These are phyloP conservation scores for Protea cynaroides DNA, from an alignment of 164 flowering plant genomes.

Conservation along the genomic window DNA sequence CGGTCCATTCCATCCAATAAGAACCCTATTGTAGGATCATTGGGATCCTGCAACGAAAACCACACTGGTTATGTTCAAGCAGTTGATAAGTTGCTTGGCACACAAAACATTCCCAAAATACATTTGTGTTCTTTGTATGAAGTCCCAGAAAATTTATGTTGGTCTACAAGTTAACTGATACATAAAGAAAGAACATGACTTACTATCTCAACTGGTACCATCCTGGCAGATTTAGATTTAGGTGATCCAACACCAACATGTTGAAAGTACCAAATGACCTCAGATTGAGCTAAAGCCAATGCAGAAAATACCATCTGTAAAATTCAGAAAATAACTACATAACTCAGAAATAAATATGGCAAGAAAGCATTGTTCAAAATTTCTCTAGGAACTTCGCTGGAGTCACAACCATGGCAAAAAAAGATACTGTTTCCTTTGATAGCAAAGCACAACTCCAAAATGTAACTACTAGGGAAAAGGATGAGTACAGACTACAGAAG, in stretches of 20 bases:
- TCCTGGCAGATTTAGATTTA: conserved; percentile 66
- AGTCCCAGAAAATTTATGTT: neutral
- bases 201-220: conserved; percentile 74
- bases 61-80: conserved; percentile 2
- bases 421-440: too few species aligned
- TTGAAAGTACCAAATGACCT: conserved; percentile 92
- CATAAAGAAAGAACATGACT: conserved; percentile 17
- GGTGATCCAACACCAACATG: conserved; percentile 82
- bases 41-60: conserved; percentile 67
- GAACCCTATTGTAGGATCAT: conserved; percentile 95
- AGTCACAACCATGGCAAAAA: too few species aligned
- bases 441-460: too few species aligned
- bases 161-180: neutral
- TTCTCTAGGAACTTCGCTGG: too few species aligned
- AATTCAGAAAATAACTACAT: too few species aligned
- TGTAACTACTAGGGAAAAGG: too few species aligned
- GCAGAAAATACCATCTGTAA: conserved; percentile 99
- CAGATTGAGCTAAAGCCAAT: conserved; percentile 85
- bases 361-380: too few species aligned
- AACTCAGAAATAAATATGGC: too few species aligned
- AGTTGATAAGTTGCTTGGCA: too few species aligned
- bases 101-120: too few species aligned
- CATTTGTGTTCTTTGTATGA: too few species aligned
- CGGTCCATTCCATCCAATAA: conserved; percentile 91
- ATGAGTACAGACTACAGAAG: too few species aligned